These are phyloP conservation scores for Ophiostoma perfectum DNA, from an alignment of 2,329 filamentous ascomycete species.

Conservation along the genomic window DNA sequence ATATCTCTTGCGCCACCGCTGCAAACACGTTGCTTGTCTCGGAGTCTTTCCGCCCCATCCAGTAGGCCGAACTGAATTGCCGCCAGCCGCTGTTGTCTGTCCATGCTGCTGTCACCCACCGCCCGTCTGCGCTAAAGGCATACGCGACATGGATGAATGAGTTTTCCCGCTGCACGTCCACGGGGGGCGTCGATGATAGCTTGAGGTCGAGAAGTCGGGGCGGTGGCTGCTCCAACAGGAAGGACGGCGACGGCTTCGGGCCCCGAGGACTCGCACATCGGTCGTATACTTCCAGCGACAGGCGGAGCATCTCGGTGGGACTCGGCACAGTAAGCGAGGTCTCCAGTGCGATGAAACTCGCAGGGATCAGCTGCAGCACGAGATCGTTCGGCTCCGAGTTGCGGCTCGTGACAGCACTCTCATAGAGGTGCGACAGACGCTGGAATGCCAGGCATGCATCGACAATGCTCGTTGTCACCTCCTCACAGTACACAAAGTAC, in stretches of 20 bases:
- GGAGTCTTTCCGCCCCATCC: constrained; percentile 56
- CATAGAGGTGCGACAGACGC: constrained; percentile 62
- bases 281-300: constrained; percentile 73
- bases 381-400: constrained; percentile 54
- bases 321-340: constrained; percentile 58
- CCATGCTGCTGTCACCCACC: constrained; percentile 78
- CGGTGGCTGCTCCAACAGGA: constrained; percentile 64
- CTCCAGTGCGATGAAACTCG: constrained; percentile 60
- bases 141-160: constrained; percentile 78
- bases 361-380: constrained; percentile 70
- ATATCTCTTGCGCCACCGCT: constrained; percentile 68
- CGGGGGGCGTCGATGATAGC: constrained; percentile 59
- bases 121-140: constrained; percentile 65
- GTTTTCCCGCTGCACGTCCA: constrained; percentile 70
- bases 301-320: constrained; percentile 52
- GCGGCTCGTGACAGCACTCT: constrained; percentile 33
- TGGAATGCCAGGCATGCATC: constrained; percentile 71
- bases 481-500: constrained; percentile 68
- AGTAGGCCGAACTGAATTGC: constrained; percentile 69
- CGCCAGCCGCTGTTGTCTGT: constrained; percentile 70
- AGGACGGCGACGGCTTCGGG: constrained; percentile 59
- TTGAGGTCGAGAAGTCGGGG: constrained; percentile 73
- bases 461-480: constrained; percentile 55
- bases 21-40: constrained; percentile 48
- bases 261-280: constrained; percentile 58